Evolutionary conservation across 371 early-diverging fungal genomes (phyloP), one percentile per base, ranked within the genome.

Genomic region (Mucor sp.): DNA sequence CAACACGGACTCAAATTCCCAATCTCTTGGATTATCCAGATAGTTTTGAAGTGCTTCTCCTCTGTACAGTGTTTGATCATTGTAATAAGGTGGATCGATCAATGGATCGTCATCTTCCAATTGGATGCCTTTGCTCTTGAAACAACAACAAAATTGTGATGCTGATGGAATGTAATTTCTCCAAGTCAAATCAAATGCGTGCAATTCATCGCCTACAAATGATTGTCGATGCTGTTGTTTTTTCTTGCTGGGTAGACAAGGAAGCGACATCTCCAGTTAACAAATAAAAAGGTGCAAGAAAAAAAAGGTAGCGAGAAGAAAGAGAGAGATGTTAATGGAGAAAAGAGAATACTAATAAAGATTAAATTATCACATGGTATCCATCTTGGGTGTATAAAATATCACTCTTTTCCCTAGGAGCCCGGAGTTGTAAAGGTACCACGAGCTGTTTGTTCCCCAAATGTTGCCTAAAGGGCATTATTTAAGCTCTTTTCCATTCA

Each of bases 141-240:
- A 66, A 32, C 67, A n/a, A 33, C 79, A 79, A 23, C 68, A 72
- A 37, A 78, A 63, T 19, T 72, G 75, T 15, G 71, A 66, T 27
- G 63, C 23, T 23, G 75, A 79, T 23, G 83, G 80, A 47, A 82
- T 44, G 55, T 82, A 82, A 50, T 82, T 80, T 58, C 72, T 68
- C 83, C 83, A 82, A 5, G 83, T 82, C 25, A 82, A 65, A 55
- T 82, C 83, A 64, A 82, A 82, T 9, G 77, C 80, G 62, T 79
- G 65, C 32, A 59, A 48, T 48, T 65, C 65, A 59, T 65, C 44
- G 47, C 55, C 55, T 17, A 53, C 25, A 8, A 55, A 55, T 21
- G 55, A 53, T 12, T 63, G 55, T 12, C 62, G 67, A 47, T 35
- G 53, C 35, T 37, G 58, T 55, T 69, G 64, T 28, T 14, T 39